Conservation (phyloP, 129 eudicot genomes). For the Logfia minima region DNA sequence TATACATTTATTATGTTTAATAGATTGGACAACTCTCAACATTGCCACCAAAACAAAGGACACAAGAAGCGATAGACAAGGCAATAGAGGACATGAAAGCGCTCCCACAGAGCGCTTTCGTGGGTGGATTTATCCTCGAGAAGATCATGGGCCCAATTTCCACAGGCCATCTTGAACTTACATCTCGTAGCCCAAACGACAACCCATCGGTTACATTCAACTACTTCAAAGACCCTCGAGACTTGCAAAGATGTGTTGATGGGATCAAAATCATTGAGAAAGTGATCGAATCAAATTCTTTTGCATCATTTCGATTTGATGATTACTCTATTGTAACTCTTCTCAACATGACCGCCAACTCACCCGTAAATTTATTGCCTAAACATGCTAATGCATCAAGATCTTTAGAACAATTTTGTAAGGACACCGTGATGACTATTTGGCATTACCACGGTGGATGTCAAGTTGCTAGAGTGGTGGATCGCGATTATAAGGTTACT, state of each 20-base stretch:
- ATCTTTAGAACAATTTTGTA: conserved; percentile 79
- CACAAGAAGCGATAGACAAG: conserved; percentile 66
- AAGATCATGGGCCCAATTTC: conserved; percentile 81
- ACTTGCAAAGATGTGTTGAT: conserved; percentile 77
- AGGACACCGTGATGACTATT: conserved; percentile 86
- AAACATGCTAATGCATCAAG: conserved; percentile 61
- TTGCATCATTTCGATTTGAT: conserved; percentile 47
- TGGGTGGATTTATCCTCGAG: conserved; percentile 85
- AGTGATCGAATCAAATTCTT: conserved; percentile 67
- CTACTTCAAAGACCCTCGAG: conserved; percentile 73
- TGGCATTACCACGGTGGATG: conserved; percentile 99
- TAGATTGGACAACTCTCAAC: conserved; percentile 96
- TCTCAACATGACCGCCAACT: conserved; percentile 71
- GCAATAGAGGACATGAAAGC: conserved; percentile 59
- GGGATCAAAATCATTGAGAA: conserved; percentile 62
- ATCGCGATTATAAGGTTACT: conserved; percentile 68
- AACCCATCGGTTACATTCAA: conserved; percentile 84
- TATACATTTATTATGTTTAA: background rate
- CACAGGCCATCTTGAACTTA: conserved; percentile 68
- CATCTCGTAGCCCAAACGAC: conserved; percentile 46
- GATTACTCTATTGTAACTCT: conserved; percentile 40
- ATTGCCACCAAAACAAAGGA: conserved; percentile 88
- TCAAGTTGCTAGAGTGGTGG: conserved; percentile 76
- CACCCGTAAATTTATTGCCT: conserved; percentile 73
- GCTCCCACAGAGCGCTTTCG: conserved; percentile 54